These are phyloP conservation scores for Colletotrichum shisoi DNA, from an alignment of 2,329 filamentous ascomycete genomes.

Conservation along the genomic window DNA sequence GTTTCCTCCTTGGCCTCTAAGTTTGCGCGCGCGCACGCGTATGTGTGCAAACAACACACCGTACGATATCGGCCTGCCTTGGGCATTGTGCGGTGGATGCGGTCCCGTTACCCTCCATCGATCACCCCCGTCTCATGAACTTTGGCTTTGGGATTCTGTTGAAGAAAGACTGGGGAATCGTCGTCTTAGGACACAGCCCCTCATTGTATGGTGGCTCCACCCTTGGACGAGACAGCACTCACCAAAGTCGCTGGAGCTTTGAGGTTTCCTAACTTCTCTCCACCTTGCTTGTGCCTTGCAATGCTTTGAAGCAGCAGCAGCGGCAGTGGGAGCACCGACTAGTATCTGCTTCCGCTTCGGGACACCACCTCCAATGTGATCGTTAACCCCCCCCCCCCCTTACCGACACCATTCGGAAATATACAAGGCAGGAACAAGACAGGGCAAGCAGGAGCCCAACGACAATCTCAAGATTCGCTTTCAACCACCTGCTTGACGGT, in stretches of 20 bases:
- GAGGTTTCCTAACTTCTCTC: conserved; percentile 3
- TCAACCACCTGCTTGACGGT: background rate
- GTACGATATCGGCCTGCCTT: background rate
- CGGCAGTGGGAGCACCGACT: conserved; percentile 9
- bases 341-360: background rate
- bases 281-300: conserved; percentile 18
- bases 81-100: conserved; percentile 1
- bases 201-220: conserved; percentile 22
- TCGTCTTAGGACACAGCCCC: conserved; percentile 17
- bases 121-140: background rate
- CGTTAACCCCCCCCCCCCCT: background rate
- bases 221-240: conserved; percentile 14
- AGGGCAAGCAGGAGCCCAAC: background rate
- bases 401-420: background rate
- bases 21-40: background rate
- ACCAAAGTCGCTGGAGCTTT: conserved; percentile 11
- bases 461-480: background rate
- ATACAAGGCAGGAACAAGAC: background rate
- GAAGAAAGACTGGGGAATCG: conserved; percentile 12
- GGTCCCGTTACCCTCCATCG: background rate
- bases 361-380: background rate
- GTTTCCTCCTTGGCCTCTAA: background rate
- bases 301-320: conserved; percentile 10
- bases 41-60: background rate
- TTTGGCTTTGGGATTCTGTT: conserved; percentile 14